These are phyloP conservation scores for Trichoderma sp. DNA, from an alignment of 2,329 filamentous ascomycete species.

Conservation along the genomic window DNA sequence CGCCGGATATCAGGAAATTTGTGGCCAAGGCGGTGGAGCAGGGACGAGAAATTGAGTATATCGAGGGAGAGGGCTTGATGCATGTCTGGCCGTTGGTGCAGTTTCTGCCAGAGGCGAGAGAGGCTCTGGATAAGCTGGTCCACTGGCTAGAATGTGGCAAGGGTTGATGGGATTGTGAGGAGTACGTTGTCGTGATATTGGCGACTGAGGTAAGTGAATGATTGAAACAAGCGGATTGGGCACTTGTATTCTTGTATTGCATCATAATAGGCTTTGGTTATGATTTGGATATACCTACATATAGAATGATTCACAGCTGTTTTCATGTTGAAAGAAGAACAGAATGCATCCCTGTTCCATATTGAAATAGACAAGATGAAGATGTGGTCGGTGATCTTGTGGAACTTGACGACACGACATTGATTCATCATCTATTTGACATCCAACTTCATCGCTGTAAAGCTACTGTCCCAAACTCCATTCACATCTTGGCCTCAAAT, in stretches of 20 bases:
- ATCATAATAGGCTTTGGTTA: background rate
- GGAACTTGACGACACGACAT: background rate
- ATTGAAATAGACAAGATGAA: background rate
- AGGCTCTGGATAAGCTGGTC: constrained; percentile 29
- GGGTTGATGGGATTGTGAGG: background rate
- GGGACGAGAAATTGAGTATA: constrained; percentile 28
- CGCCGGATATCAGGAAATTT: constrained; percentile 30
- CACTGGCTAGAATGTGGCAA: constrained; percentile 25
- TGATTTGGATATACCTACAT: background rate
- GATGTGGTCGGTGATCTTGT: background rate
- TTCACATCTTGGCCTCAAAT: background rate
- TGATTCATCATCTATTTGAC: background rate
- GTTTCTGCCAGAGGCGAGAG: constrained; percentile 27
- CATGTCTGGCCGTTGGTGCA: constrained; percentile 34
- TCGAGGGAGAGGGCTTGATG: constrained; percentile 32
- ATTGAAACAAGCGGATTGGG: background rate
- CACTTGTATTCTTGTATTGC: background rate
- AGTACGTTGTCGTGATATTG: background rate
- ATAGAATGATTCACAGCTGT: background rate
- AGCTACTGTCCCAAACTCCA: background rate
- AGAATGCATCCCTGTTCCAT: background rate
- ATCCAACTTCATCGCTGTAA: background rate
- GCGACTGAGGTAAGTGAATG: background rate
- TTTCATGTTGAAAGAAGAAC: background rate
- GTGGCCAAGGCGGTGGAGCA: constrained; percentile 27